Evolutionary conservation across 768 basidiomycete species (phyloP), one percentile per base, ranked within the genome.

Genomic region (Boletus sp.): DNA sequence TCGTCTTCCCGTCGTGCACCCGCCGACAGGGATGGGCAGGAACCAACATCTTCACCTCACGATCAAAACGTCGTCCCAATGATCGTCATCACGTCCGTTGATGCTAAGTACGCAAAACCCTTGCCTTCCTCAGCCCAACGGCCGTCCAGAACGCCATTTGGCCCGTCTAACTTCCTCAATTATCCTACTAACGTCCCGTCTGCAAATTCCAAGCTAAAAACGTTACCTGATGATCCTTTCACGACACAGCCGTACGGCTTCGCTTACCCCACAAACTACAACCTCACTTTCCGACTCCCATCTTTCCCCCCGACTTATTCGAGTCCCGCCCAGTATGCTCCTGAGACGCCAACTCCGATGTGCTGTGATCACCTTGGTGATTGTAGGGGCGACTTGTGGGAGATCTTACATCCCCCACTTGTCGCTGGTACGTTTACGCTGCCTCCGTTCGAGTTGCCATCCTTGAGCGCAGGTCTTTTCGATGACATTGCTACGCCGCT

Each of bases 331-430:
- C 15, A 44, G n/a, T 56, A 52, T 17, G 41, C 35, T 4, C 68
- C 66, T 0, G 68, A 69, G 35, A 70, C 68, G 30, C 68, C 68
- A 12, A 68, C 68, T 8, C 68, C 68, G 4, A 70, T 61, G 61
- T 55, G 42, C 24, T 70, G 66, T 3, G 46, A 58, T 49, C 66
- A 69, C 51, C 28, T 56, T 42, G 68, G 66, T 14, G 64, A 66
- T 14, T 70, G 66, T 33, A 50, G 41, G 5, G 63, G 61, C 0
- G 68, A 68, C 32, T 15, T 64, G 41, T 70, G 64, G 68, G 68
- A 70, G 18, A 46, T 64, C 8, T 36, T 65, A 17, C 68, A 70
- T 29, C 66, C 66, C 1, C 66, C 68, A 33, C 61, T 69, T 7
- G 58, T 70, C 11, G 44, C 30, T 28, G 44, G 51, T 4, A 30